Evolutionary conservation across 2,329 filamentous ascomycete genomes (phyloP).

Genomic region (Alternaria gansuensis): DNA sequence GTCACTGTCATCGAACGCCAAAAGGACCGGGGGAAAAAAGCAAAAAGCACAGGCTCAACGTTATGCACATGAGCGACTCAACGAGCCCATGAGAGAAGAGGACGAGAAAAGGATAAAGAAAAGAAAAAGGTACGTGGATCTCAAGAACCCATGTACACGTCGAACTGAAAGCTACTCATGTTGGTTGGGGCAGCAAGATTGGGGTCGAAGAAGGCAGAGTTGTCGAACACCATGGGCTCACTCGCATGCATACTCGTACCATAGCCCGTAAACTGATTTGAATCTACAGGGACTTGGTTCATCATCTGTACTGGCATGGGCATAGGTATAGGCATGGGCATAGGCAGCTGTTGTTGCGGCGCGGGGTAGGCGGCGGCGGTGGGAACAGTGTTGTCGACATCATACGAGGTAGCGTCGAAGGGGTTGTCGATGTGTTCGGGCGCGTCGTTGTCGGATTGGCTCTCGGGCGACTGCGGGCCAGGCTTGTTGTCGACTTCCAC

Average conservation of each 20-base stretch:
- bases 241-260: constrained; percentile 34
- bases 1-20: constrained; percentile 36
- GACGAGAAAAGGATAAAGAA: constrained; percentile 1
- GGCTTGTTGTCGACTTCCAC: constrained; percentile 57
- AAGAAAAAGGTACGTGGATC: constrained; percentile 10
- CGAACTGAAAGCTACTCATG: constrained; percentile 41
- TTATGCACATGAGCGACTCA: constrained; percentile 21
- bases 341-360: constrained; percentile 23
- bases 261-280: constrained; percentile 32
- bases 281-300: constrained; percentile 26
- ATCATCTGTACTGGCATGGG: constrained; percentile 18
- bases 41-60: constrained; percentile 1
- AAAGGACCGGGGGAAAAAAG: background rate
- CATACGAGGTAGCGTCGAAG: constrained; percentile 21
- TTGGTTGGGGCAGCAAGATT: constrained; percentile 22
- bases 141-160: constrained; percentile 34
- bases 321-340: constrained; percentile 17
- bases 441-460: constrained; percentile 37
- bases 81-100: constrained; percentile 2
- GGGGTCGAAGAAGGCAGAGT: constrained; percentile 32
- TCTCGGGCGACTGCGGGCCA: constrained; percentile 30
- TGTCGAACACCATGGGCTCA: constrained; percentile 33
- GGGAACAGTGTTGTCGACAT: constrained; percentile 14
- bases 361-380: constrained; percentile 14
- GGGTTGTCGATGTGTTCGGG: constrained; percentile 17